phyloP scores from a whole-genome alignment of 106 monocot species.

The Acorus gramineus region DNA sequence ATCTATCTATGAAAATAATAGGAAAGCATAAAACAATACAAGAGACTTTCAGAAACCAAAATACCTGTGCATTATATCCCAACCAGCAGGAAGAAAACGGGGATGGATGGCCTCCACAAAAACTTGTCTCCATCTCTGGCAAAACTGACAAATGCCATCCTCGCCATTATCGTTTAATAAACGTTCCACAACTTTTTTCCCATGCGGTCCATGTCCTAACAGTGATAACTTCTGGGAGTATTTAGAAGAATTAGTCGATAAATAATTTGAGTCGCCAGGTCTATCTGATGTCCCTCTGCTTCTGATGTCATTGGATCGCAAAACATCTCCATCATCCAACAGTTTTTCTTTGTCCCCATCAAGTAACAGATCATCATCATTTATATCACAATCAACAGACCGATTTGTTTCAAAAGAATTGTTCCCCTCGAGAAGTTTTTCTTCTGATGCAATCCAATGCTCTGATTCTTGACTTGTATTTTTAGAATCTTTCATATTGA shows the following conservation, averaged over 20 bases:
- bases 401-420: not conserved
- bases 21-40: not conserved
- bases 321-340: constrained; percentile 10
- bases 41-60: not conserved
- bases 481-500: too few relatives aligned
- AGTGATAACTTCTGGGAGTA: constrained; percentile 56
- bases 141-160: constrained; percentile 67
- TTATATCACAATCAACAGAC: not conserved
- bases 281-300: constrained; percentile 8
- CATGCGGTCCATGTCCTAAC: constrained; percentile 90
- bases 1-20: not conserved
- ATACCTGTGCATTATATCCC: constrained; percentile 95
- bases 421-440: too few relatives aligned
- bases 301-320: constrained; percentile 4
- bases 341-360: constrained; percentile 1
- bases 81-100: constrained; percentile 77
- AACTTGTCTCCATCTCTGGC: constrained; percentile 89
- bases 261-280: not conserved
- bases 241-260: constrained; percentile 12
- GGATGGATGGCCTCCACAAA: constrained; percentile 80
- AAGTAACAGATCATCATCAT: constrained; percentile 10
- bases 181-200: constrained; percentile 78
- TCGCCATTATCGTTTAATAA: constrained; percentile 58
- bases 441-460: too few relatives aligned
- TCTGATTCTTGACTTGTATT: too few relatives aligned